Evolutionary conservation across 2,329 filamentous ascomycete species (phyloP), one percentile per base, ranked within the genome.

Genomic region (Apiospora arundinis): DNA sequence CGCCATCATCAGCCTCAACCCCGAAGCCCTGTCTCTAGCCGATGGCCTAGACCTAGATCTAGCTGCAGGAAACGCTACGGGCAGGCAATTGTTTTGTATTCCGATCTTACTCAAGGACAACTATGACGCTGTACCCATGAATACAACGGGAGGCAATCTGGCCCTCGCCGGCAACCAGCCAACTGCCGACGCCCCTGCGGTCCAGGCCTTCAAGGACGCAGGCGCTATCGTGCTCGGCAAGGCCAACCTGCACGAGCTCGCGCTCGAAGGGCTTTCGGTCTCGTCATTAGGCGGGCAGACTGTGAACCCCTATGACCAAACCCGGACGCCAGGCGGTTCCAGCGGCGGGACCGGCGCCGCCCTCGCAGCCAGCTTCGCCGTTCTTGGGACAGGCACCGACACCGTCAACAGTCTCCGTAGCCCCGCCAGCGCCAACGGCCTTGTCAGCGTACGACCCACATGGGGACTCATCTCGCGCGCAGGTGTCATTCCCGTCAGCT

Each of bases 61-160:
- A 9, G 79, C 82, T 2, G 76, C 82, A 2, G 85, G 85, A 3
- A 88, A 90, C 76, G 80, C 82, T 32, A 85, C 56, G 56, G 28
- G 56, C 8, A 86, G 84, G 0, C 76, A 84, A 0, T 81, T 92
- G 1, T 89, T 92, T 77, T 90, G 90, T 76, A 83, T 92, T 23
- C 90, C 90, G 0, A 78, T 91, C 16, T 76, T 92, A 5, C 79
- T 92, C 7, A 92, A 92, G 77, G 90, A 92, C 79, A 92, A 91
- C 76, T 91, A 86, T 76, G 86, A 90, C 70, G 88, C 88, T 0
- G 74, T 78, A 0, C 84, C 85, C 25, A 85, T 90, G 79, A 85
- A 85, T 60, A 92, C 90, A 0, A 92, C 89, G 0, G 89, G 86
- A 0, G 88, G 85, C 5, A 86, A 82, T 72, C 75, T 85, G 9